Evolutionary conservation across 192 early-diverging fungal species (phyloP), one percentile per base, ranked within the genome.

Genomic region (Radiomyces spectabilis): DNA sequence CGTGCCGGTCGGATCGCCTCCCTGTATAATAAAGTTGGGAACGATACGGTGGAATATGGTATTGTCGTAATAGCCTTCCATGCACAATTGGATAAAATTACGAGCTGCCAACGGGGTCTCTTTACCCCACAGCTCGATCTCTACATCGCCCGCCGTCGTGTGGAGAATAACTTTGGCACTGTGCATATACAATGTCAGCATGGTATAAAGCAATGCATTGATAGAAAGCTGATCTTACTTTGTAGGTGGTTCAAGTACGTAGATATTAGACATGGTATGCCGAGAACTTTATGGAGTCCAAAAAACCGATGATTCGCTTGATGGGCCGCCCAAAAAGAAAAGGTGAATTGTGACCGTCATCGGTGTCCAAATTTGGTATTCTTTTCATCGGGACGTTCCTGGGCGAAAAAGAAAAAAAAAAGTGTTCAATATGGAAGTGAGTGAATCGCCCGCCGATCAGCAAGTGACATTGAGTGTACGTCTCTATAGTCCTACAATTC

Each of bases 41-140:
- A 95, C 82, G 8, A 92, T 66, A 4, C 95, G 83, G 66, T 98
- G 95, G 50, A 98, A 95, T 13, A 91, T 84, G 5, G 90, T 91
- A 30, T 74, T 65, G 58, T 95, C 79, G 59, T 94, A 96, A 56
- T 94, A 93, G 4, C 92, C 85, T 61, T 97, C 93, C 51, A 93
- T 53, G 49, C 86, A 89, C 9, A 97, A 76, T 59, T 97, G 94
- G 10, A 98, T 71, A 79, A 98, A 98, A 69, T 98, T 98, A n/a
- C 93, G 78, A 54, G 85, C 85, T 8, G 95, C 85, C 51, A 87
- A 87, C 0, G 95, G 95, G 0, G 87, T 60, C 64, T 98, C 93
- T 53, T 95, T 95, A n/a, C 89, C 74, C 91, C 93, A 98, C 27
- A 96, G 79, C 64, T 95, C 92, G 16, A 98, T 82, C 26, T 92